Conservation (phyloP, 768 basidiomycete genomes). For the Lenzites betulinus region DNA sequence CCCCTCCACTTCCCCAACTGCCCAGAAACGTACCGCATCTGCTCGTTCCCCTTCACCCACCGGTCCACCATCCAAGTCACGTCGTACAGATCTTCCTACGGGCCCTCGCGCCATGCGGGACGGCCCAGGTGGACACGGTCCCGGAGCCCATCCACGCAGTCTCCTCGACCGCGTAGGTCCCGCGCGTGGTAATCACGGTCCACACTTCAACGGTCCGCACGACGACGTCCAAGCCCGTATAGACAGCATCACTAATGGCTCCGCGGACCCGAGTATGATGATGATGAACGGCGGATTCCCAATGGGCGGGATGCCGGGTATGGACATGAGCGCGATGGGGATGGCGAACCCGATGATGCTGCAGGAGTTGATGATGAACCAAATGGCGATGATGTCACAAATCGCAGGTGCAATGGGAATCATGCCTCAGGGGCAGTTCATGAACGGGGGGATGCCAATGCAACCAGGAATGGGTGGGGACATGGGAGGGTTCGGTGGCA, state of each 20-base stretch:
- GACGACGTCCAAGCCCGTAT: slow-evolving; percentile 82
- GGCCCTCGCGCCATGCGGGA: slow-evolving; percentile 81
- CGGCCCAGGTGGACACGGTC: slow-evolving; percentile 28
- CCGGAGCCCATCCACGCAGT: slow-evolving; percentile 47
- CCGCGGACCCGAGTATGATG: slow-evolving; percentile 51
- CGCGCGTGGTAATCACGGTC: slow-evolving; percentile 23
- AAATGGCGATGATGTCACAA: slow-evolving; percentile 93
- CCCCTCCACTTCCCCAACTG: slow-evolving; percentile 48
- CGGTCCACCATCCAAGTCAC: slow-evolving; percentile 63
- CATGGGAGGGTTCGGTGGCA: slow-evolving; percentile 39
- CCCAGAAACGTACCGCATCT: slow-evolving; percentile 66
- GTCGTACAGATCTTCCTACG: slow-evolving; percentile 77
- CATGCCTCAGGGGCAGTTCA: slow-evolving; percentile 59
- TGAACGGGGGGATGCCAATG: slow-evolving; percentile 61
- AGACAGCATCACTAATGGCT: slow-evolving; percentile 63
- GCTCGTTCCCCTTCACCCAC: slow-evolving; percentile 68
- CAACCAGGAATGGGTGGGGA: slow-evolving; percentile 46
- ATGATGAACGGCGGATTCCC: slow-evolving; percentile 44
- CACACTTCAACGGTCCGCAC: slow-evolving; percentile 11
- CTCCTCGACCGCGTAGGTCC: slow-evolving; percentile 81
- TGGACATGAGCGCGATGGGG: slow-evolving; percentile 67
- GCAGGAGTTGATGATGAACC: slow-evolving; percentile 90
- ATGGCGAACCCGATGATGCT: slow-evolving; percentile 69
- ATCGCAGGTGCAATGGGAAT: slow-evolving; percentile 86
- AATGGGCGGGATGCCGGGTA: slow-evolving; percentile 39